These are phyloP conservation scores for Talaromyces sp. DNA, from an alignment of 2,329 filamentous ascomycete genomes.

Conservation along the genomic window DNA sequence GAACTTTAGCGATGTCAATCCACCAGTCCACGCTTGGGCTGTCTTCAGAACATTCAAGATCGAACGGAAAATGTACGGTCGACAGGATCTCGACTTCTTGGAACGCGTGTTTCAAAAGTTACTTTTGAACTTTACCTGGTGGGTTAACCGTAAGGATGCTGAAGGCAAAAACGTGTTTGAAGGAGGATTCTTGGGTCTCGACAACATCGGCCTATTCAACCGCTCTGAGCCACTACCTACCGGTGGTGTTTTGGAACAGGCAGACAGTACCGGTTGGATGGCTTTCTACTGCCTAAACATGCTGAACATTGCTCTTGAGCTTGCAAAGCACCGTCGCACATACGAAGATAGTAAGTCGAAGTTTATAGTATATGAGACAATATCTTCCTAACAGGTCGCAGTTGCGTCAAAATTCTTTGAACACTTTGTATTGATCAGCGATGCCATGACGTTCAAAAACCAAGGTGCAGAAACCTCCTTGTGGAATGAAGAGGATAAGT, in stretches of 20 bases:
- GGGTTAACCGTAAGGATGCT: constrained; percentile 93
- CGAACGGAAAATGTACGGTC: constrained; percentile 92
- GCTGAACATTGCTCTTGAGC: constrained; percentile 92
- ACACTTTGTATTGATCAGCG: constrained; percentile 95
- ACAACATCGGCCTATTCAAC: constrained; percentile 98
- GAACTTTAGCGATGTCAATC: constrained; percentile 97
- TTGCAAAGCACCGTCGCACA: constrained; percentile 88
- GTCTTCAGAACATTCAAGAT: constrained; percentile 97
- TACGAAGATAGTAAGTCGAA: constrained; percentile 68
- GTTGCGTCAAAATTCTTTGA: constrained; percentile 98
- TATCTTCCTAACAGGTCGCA: constrained; percentile 10
- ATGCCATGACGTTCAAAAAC: constrained; percentile 86
- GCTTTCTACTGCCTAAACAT: constrained; percentile 94
- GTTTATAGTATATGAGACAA: constrained; percentile 8
- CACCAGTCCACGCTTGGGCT: constrained; percentile 93
- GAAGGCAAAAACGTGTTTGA: constrained; percentile 98
- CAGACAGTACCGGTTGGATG: constrained; percentile 98
- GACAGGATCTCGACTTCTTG: constrained; percentile 90
- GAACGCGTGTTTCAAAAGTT: constrained; percentile 96
- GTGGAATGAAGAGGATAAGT: constrained; percentile 88
- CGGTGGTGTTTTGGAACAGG: constrained; percentile 88
- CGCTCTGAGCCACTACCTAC: constrained; percentile 91
- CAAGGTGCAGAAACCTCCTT: constrained; percentile 72
- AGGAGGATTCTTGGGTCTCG: constrained; percentile 87
- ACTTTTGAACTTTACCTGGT: constrained; percentile 96